phyloP scores from a whole-genome alignment of 805 yeast species.

The Maudiozyma saulgeensis region DNA sequence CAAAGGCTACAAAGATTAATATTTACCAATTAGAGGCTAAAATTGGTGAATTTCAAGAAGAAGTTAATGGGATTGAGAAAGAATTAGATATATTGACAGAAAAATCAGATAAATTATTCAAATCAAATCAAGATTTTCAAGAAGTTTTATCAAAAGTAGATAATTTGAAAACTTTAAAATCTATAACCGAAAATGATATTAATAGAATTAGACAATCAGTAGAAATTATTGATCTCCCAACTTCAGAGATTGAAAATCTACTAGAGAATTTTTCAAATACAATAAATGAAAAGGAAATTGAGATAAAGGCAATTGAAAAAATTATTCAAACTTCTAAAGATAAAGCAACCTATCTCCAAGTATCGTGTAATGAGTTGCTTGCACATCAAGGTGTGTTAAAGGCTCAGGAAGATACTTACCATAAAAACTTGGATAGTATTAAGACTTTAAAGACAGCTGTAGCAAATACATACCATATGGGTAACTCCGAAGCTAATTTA shows the following conservation, averaged over 20 bases:
- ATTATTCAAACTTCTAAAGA: slow-evolving; percentile 17
- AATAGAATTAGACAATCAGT: slow-evolving; percentile 32
- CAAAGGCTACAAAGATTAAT: slow-evolving; percentile 45
- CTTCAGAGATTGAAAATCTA: slow-evolving; percentile 32
- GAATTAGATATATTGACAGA: slow-evolving; percentile 45
- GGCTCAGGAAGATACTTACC: slow-evolving; percentile 31
- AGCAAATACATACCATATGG: neutral
- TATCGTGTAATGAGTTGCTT: slow-evolving; percentile 30
- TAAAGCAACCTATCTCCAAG: slow-evolving; percentile 23
- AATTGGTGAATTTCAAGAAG: slow-evolving; percentile 37
- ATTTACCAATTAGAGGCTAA: slow-evolving; percentile 35
- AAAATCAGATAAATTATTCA: slow-evolving; percentile 56
- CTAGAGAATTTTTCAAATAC: slow-evolving; percentile 35
- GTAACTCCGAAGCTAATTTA: neutral
- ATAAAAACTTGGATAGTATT: slow-evolving; percentile 4
- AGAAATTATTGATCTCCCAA: slow-evolving; percentile 22
- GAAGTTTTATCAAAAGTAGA: slow-evolving; percentile 55
- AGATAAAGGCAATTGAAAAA: slow-evolving; percentile 20
- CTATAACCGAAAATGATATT: slow-evolving; percentile 41
- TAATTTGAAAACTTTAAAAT: slow-evolving; percentile 40
- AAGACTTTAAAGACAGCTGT: neutral
- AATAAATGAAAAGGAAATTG: slow-evolving; percentile 23
- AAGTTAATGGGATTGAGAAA: slow-evolving; percentile 40
- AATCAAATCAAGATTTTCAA: slow-evolving; percentile 75
- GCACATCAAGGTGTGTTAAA: slow-evolving; percentile 48